These are phyloP conservation scores for Suillus discolor DNA, from an alignment of 768 basidiomycete genomes.

Conservation along the genomic window DNA sequence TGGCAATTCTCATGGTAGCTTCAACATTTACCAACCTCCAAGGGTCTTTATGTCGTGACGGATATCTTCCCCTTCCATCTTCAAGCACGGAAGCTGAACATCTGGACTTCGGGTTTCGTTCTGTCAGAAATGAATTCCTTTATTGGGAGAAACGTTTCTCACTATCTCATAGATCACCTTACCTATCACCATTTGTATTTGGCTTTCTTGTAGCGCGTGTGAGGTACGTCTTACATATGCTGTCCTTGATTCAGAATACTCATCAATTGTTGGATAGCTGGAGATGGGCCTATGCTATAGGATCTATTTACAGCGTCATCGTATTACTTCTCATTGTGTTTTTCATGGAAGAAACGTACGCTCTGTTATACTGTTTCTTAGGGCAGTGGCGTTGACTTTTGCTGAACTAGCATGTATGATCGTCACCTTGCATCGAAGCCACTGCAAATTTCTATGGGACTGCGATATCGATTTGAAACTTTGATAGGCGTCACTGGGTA, in stretches of 20 bases:
- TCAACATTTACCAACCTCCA: neutral
- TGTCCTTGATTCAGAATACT: neutral
- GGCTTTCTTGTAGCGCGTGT: slow-evolving; percentile 29
- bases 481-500: slow-evolving; percentile 51
- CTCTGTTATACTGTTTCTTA: neutral
- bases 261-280: slow-evolving; percentile 31
- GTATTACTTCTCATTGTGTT: slow-evolving; percentile 49
- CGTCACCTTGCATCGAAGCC: slow-evolving; percentile 26
- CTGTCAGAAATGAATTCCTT: slow-evolving; percentile 44
- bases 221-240: slow-evolving; percentile 20
- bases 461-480: slow-evolving; percentile 47
- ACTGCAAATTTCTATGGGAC: slow-evolving; percentile 27
- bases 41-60: slow-evolving; percentile 49
- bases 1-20: neutral
- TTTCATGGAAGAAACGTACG: slow-evolving; percentile 53
- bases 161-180: slow-evolving; percentile 37
- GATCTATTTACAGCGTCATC: slow-evolving; percentile 47
- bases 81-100: slow-evolving; percentile 51
- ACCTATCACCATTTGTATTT: slow-evolving; percentile 33
- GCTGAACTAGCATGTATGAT: slow-evolving; percentile 47
- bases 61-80: slow-evolving; percentile 58
- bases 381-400: neutral
- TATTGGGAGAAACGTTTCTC: slow-evolving; percentile 31
- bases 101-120: slow-evolving; percentile 58
- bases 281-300: slow-evolving; percentile 57